phyloP scores from a whole-genome alignment of 495 filamentous ascomycete species.

The Podospora fimiseda region DNA sequence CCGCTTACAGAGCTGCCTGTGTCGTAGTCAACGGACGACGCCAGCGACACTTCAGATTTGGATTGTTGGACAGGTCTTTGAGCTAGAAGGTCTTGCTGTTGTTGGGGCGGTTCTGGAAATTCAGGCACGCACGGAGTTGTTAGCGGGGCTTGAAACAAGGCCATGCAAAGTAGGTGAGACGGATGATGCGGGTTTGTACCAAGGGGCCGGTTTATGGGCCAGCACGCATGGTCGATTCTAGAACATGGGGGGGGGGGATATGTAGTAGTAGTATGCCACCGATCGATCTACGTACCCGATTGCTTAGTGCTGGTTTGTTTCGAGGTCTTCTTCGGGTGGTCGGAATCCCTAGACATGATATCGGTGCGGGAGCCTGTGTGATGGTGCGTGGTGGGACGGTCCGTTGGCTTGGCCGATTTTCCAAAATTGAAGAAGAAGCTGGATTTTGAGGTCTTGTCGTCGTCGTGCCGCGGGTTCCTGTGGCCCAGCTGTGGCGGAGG shows the following conservation, averaged over 20 bases:
- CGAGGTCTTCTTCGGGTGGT: conserved; percentile 30
- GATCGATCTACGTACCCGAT: conserved; percentile 34
- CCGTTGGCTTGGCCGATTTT: conserved; percentile 33
- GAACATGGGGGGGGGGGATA: too few relatives aligned
- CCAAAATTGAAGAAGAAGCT: conserved; percentile 43
- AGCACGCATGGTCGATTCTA: background rate
- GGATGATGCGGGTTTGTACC: background rate
- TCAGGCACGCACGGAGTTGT: conserved; percentile 6
- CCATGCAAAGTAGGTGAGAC: background rate
- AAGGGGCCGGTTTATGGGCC: background rate
- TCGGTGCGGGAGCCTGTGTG: conserved; percentile 34
- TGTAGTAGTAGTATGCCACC: too few relatives aligned
- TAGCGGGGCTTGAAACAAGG: conserved; percentile 16
- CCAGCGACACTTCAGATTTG: conserved; percentile 39
- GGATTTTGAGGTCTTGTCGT: conserved; percentile 31
- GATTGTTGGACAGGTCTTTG: conserved; percentile 34
- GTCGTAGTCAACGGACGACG: conserved; percentile 36
- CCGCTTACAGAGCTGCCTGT: conserved; percentile 11
- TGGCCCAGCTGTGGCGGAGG: conserved; percentile 18
- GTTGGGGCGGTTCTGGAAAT: conserved; percentile 34
- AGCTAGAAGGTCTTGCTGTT: conserved; percentile 28
- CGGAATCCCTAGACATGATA: conserved; percentile 38
- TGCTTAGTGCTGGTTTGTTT: conserved; percentile 37
- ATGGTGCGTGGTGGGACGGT: conserved; percentile 31
- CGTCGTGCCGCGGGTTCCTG: conserved; percentile 25